phyloP scores from a whole-genome alignment of 306 rosid species.

The Acacia acuminata region DNA sequence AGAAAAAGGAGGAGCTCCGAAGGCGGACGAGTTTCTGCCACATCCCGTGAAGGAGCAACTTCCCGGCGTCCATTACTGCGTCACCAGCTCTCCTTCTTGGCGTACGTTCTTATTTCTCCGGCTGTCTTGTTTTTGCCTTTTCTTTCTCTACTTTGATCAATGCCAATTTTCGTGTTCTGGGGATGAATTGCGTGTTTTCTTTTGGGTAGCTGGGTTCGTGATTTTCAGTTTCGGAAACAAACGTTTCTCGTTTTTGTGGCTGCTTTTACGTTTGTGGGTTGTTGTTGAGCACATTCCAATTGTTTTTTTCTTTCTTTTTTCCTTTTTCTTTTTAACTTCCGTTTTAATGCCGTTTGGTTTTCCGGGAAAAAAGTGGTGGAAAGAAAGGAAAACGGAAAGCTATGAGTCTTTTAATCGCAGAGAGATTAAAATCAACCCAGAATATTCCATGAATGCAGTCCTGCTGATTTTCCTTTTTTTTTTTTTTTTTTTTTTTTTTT shows the following conservation, averaged over 20 bases:
- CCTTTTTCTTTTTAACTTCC: not conserved
- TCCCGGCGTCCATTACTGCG: constrained; percentile 76
- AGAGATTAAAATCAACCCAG: not conserved
- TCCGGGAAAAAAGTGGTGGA: not conserved
- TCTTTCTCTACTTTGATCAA: not conserved
- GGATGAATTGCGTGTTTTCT: not conserved
- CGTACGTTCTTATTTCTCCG: constrained; percentile 60
- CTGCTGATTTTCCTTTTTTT: too few relatives aligned
- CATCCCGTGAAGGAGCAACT: constrained; percentile 85
- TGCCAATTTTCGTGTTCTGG: not conserved
- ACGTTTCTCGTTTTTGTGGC: not conserved
- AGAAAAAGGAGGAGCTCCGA: constrained; percentile 22
- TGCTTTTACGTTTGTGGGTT: not conserved
- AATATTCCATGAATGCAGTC: too few relatives aligned
- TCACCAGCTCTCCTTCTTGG: constrained; percentile 78
- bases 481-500: too few relatives aligned
- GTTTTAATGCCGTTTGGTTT: not conserved
- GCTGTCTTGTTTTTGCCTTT: not conserved
- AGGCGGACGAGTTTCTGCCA: constrained; percentile 63
- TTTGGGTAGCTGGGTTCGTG: not conserved
- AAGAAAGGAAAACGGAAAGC: not conserved
- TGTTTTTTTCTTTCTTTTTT: not conserved
- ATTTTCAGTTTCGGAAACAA: not conserved
- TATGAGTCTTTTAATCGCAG: not conserved
- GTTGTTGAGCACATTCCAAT: not conserved